Percentiles rank a stretch among this genome's conserved stretches.
Conservation (phyloP, 2,329 filamentous ascomycete genomes). For the Fusarium papillatum region DNA sequence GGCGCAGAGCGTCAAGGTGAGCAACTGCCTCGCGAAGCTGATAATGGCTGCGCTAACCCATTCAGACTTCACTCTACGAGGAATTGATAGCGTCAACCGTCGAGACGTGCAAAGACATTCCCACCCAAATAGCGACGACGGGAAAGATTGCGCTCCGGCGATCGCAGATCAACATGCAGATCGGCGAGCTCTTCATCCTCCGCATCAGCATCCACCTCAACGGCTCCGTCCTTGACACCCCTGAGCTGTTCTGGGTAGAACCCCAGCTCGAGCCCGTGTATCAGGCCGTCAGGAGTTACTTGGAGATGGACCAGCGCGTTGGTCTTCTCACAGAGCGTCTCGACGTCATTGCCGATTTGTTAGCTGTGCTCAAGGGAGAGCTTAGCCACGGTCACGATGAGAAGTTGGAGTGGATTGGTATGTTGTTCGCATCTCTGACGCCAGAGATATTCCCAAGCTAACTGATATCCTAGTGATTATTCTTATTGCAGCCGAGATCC, state of each 20-base stretch:
- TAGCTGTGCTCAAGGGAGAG: constrained; percentile 96
- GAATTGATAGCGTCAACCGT: constrained; percentile 96
- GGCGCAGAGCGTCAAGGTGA: constrained; percentile 92
- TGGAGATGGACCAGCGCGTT: constrained; percentile 98
- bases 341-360: constrained; percentile 88
- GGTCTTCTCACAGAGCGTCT: constrained; percentile 89
- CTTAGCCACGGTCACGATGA: constrained; percentile 93
- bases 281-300: constrained; percentile 92
- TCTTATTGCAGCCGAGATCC: constrained; percentile 94
- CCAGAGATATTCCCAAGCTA: neutral
- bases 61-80: constrained; percentile 93
- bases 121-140: constrained; percentile 91
- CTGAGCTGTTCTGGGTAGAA: constrained; percentile 98
- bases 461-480: constrained; percentile 78
- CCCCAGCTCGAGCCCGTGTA: constrained; percentile 97
- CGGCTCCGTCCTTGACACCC: constrained; percentile 95
- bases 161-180: constrained; percentile 98
- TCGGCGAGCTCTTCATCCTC: constrained; percentile 97
- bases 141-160: constrained; percentile 92
- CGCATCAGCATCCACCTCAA: constrained; percentile 99
- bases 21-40: neutral
- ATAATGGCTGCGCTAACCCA: constrained; percentile 26
- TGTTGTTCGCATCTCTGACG: constrained; percentile 49
- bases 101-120: constrained; percentile 92
- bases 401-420: constrained; percentile 91